Evolutionary conservation across 106 monocot species (phyloP).

Genomic region (Triglochin maritima): DNA sequence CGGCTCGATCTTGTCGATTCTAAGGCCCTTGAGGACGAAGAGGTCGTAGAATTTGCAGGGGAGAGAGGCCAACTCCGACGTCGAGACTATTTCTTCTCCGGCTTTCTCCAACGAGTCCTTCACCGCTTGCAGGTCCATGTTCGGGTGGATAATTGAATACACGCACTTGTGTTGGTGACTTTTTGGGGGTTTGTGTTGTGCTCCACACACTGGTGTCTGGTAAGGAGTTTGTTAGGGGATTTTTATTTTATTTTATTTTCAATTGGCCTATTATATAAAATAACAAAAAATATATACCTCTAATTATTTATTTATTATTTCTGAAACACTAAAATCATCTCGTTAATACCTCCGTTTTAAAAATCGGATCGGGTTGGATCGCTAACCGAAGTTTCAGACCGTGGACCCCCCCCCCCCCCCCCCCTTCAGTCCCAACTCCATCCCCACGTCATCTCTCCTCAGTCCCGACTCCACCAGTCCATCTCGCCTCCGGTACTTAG

Average conservation of each 20-base stretch:
- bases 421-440: too few species aligned
- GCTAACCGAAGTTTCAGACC: too few species aligned
- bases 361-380: too few species aligned
- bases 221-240: too few species aligned
- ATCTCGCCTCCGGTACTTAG: too few species aligned
- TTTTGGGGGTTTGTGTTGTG: not conserved
- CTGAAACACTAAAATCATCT: too few species aligned
- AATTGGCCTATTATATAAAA: too few species aligned
- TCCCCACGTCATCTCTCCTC: too few species aligned
- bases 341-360: too few species aligned
- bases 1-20: constrained; percentile 47
- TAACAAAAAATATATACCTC: not conserved
- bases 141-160: not conserved
- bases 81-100: constrained; percentile 8
- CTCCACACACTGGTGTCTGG: not conserved
- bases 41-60: constrained; percentile 42
- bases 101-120: constrained; percentile 31
- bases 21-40: constrained; percentile 46
- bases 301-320: not conserved
- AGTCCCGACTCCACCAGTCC: too few species aligned
- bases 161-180: not conserved
- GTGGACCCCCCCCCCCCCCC: too few species aligned
- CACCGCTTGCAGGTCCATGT: constrained; percentile 49
- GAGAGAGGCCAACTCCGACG: constrained; percentile 7
- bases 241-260: too few species aligned